Evolutionary conservation across 176 grass and related monocot genomes (phyloP).

Genomic region (Triticum turgidum): DNA sequence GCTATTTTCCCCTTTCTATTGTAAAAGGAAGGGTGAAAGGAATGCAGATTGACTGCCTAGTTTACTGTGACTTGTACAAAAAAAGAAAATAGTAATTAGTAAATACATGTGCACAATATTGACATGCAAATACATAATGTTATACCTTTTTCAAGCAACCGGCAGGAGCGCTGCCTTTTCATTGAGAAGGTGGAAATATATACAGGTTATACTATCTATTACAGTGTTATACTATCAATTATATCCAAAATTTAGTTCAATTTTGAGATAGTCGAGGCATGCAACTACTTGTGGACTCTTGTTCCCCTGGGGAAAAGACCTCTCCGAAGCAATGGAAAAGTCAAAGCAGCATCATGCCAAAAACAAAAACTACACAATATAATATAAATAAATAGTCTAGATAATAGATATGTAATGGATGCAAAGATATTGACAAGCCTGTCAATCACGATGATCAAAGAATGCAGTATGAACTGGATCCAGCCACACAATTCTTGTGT

Average conservation of each 20-base stretch:
- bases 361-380: background rate
- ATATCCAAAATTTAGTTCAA: background rate
- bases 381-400: background rate
- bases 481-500: background rate
- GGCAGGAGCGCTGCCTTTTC: no score
- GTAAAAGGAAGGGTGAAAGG: background rate
- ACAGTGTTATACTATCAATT: background rate
- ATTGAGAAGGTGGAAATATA: no score
- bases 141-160: no score
- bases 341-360: background rate
- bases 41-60: background rate
- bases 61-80: background rate
- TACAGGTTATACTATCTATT: no score
- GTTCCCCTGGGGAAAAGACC: background rate
- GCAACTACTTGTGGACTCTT: background rate
- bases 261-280: background rate
- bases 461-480: background rate
- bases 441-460: background rate
- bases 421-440: background rate
- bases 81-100: background rate
- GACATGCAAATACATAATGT: background rate
- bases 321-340: background rate
- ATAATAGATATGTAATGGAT: slow-evolving; percentile 17
- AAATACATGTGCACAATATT: background rate
- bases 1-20: background rate